Evolutionary conservation across 805 yeast genomes (phyloP).

Genomic region (Hanseniaspora meyeri): DNA sequence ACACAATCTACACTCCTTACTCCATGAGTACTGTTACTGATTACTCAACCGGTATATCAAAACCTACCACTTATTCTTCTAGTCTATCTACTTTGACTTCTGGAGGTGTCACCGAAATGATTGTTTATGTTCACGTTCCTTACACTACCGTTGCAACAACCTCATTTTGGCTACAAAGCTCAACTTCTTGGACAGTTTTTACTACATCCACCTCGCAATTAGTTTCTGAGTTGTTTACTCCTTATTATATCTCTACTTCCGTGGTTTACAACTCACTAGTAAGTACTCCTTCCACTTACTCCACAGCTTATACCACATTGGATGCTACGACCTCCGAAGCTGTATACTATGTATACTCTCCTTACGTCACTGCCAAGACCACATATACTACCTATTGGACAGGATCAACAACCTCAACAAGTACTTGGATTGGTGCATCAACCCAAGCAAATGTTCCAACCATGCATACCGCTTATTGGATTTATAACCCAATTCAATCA

Average conservation of each 20-base stretch:
- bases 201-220: not conserved
- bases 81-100: slow-evolving; percentile 4
- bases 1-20: slow-evolving; percentile 12
- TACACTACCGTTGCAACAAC: slow-evolving; percentile 4
- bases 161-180: not conserved
- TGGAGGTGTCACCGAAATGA: slow-evolving; percentile 12
- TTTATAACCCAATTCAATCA: slow-evolving; percentile 14
- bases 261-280: not conserved
- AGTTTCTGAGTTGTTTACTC: slow-evolving; percentile 4
- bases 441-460: not conserved
- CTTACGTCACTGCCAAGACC: not conserved
- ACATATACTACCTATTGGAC: slow-evolving; percentile 2
- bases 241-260: not conserved
- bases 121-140: slow-evolving; percentile 11
- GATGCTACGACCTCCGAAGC: slow-evolving; percentile 4
- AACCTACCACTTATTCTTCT: slow-evolving; percentile 3
- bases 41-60: not conserved
- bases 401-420: not conserved
- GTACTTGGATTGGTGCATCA: slow-evolving; percentile 1
- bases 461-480: slow-evolving; percentile 10
- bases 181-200: slow-evolving; percentile 6
- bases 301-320: not conserved
- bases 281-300: slow-evolving; percentile 2
- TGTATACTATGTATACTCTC: slow-evolving; percentile 5
- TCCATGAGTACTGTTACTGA: slow-evolving; percentile 2